Conservation (phyloP, 2,329 filamentous ascomycete species). For the Calonectria pseudoturangicola region DNA sequence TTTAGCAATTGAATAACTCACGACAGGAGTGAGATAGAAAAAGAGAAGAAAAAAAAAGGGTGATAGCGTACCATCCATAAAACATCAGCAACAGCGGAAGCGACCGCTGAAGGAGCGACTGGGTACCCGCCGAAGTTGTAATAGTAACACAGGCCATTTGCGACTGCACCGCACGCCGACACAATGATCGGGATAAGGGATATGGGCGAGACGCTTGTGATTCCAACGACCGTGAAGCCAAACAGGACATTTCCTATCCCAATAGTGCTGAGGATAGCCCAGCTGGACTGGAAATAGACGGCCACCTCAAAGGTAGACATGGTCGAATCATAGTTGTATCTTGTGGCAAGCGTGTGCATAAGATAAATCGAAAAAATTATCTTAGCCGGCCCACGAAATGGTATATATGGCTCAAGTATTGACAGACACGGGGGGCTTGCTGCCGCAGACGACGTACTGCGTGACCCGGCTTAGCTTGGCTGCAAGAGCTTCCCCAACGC, state of each 20-base stretch:
- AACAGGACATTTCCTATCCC: slow-evolving; percentile 62
- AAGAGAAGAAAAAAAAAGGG: fast-evolving
- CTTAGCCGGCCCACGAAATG: background rate
- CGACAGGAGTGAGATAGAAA: background rate
- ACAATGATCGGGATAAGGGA: slow-evolving; percentile 60
- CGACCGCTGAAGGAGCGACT: slow-evolving; percentile 50
- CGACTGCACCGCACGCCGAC: slow-evolving; percentile 60
- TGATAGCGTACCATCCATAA: slow-evolving; percentile 61
- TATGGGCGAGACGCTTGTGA: slow-evolving; percentile 58
- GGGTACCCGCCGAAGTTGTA: slow-evolving; percentile 56
- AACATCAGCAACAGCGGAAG: slow-evolving; percentile 62
- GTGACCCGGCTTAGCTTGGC: slow-evolving; percentile 14
- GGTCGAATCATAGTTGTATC: slow-evolving; percentile 20
- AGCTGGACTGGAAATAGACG: slow-evolving; percentile 63
- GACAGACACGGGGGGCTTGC: background rate
- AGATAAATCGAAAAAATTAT: background rate
- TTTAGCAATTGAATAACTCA: background rate
- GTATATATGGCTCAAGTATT: slow-evolving; percentile 28
- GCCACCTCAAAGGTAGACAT: slow-evolving; percentile 35
- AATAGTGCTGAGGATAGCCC: slow-evolving; percentile 65
- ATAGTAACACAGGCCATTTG: slow-evolving; percentile 64
- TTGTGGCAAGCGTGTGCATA: slow-evolving; percentile 16
- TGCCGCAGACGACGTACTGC: background rate
- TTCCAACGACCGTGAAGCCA: slow-evolving; percentile 60
- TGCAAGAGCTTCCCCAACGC: slow-evolving; percentile 7